Evolutionary conservation across 2,329 filamentous ascomycete species (phyloP).

Genomic region (Cladobotryum mycophilum): DNA sequence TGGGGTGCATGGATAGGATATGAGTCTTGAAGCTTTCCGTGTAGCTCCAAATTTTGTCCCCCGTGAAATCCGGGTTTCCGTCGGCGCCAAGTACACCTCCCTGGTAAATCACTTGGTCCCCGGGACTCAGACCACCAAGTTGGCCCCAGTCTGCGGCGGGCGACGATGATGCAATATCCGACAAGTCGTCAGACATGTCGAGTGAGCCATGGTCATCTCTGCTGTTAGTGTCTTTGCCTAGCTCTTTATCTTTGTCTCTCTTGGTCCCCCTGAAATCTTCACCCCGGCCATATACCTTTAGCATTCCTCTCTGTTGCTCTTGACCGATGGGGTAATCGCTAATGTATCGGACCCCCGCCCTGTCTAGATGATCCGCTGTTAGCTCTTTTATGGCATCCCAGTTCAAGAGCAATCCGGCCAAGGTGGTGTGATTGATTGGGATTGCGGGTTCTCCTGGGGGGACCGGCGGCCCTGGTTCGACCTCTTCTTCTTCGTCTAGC

Average conservation of each 20-base stretch:
- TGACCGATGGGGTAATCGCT: constrained; percentile 70
- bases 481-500: constrained; percentile 44
- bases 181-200: constrained; percentile 43
- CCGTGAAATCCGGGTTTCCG: constrained; percentile 50
- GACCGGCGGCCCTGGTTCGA: constrained; percentile 45
- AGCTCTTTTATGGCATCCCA: constrained; percentile 64
- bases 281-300: constrained; percentile 72
- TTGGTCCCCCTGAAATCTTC: constrained; percentile 54
- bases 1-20: constrained; percentile 60
- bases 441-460: constrained; percentile 61
- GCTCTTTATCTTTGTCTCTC: constrained; percentile 27
- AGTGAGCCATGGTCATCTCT: constrained; percentile 30
- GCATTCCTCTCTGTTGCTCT: constrained; percentile 66
- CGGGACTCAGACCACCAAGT: constrained; percentile 44
- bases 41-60: constrained; percentile 44
- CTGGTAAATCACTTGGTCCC: constrained; percentile 34
- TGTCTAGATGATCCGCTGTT: constrained; percentile 45
- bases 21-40: constrained; percentile 53
- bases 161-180: constrained; percentile 48
- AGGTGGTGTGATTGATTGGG: constrained; percentile 79
- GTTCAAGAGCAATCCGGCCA: constrained; percentile 73
- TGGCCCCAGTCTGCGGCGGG: constrained; percentile 55
- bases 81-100: constrained; percentile 33
- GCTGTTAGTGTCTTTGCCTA: too few species aligned
- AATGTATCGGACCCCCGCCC: constrained; percentile 47